phyloP scores from a whole-genome alignment of 2,329 filamentous ascomycete species.

The Rosellinia necatrix region DNA sequence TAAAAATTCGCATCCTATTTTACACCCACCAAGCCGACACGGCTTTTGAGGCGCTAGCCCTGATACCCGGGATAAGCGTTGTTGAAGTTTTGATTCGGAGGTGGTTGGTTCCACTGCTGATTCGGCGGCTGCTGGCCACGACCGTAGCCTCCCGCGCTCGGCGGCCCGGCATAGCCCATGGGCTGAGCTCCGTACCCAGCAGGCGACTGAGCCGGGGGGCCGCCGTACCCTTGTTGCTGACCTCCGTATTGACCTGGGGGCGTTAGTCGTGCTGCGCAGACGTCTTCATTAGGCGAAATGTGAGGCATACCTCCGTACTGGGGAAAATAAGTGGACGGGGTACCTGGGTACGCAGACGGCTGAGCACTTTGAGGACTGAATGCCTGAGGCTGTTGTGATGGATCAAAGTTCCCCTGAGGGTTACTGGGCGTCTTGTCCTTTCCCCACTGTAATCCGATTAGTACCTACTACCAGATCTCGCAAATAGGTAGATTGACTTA shows the following conservation, averaged over 20 bases:
- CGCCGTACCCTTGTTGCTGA: slow-evolving; percentile 70
- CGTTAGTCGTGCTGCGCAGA: slow-evolving; percentile 36
- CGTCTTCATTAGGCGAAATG: slow-evolving; percentile 27
- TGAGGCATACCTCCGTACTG: slow-evolving; percentile 80
- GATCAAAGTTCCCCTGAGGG: slow-evolving; percentile 71
- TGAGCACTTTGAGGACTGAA: slow-evolving; percentile 76
- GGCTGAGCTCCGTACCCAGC: slow-evolving; percentile 68
- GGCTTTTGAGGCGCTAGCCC: slow-evolving; percentile 47
- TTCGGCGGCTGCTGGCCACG: slow-evolving; percentile 69
- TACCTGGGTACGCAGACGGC: slow-evolving; percentile 73
- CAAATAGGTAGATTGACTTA: slow-evolving; percentile 62
- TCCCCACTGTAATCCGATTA: slow-evolving; percentile 75
- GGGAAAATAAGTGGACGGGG: slow-evolving; percentile 83
- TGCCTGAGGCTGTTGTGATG: slow-evolving; percentile 69
- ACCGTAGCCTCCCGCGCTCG: slow-evolving; percentile 83
- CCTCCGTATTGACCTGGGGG: slow-evolving; percentile 59
- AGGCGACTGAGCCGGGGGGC: slow-evolving; percentile 64
- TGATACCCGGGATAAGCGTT: slow-evolving; percentile 69
- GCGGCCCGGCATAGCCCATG: slow-evolving; percentile 72
- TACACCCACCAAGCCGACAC: slow-evolving; percentile 1
- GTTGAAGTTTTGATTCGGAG: slow-evolving; percentile 61
- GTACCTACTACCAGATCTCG: slow-evolving; percentile 28
- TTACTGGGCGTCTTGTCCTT: slow-evolving; percentile 94
- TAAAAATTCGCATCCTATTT: slow-evolving; percentile 25
- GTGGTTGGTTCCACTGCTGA: slow-evolving; percentile 58